These are phyloP conservation scores for sunflower (Helianthus annuus) DNA, from an alignment of 129 eudicot species.

Conservation along the genomic window HanXRQr2.0-SUNRISE NC_035449.2:15296009-15296508, in stretches of 20 bases:
- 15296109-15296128: conserved; percentile 88
- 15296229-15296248: conserved; percentile 54
- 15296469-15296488: not conserved
- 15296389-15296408: conserved; percentile 5
- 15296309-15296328: conserved; percentile 47
- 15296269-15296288: conserved; percentile 38
- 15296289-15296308: conserved; percentile 27
- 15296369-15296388: conserved; percentile 5
- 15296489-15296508: not conserved
- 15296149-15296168: conserved; percentile 68
- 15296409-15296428: not conserved
- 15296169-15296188: conserved; percentile 58
- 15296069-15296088: conserved; percentile 71
- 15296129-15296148: conserved; percentile 79
- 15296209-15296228: conserved; percentile 81
- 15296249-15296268: conserved; percentile 74
- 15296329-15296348: conserved; percentile 55
- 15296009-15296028: not conserved
- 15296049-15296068: conserved; percentile 83
- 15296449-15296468: not conserved
- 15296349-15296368: not conserved
- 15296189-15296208: conserved; percentile 56
- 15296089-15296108: conserved; percentile 69
- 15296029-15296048: conserved; percentile 50
- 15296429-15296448: conserved; percentile 15